Evolutionary conservation across 352 stramenopile genomes (phyloP).

Genomic region (Bremia lactucae): DNA sequence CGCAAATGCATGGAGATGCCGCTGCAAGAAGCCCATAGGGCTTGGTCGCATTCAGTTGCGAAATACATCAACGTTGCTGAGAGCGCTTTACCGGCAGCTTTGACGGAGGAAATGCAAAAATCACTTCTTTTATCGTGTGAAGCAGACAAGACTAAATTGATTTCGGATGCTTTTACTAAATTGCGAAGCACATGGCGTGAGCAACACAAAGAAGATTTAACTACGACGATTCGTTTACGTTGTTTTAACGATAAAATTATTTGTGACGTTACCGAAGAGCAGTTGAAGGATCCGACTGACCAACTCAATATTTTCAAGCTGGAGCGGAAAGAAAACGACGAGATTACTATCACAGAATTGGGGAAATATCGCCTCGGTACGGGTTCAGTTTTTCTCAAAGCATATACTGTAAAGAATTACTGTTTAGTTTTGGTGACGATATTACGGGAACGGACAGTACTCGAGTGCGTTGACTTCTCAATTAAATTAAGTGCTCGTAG

Average conservation of each 20-base stretch:
- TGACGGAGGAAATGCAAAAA: slow-evolving; percentile 5
- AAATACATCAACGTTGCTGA: slow-evolving; percentile 3
- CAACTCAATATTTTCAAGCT: slow-evolving; percentile 20
- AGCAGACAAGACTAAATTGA: slow-evolving; percentile 3
- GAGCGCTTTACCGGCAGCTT: slow-evolving; percentile 1
- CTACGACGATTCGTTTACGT: slow-evolving; percentile 7
- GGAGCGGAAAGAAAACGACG: slow-evolving; percentile 1
- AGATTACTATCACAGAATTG: slow-evolving; percentile 3
- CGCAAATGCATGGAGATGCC: slow-evolving; percentile 8
- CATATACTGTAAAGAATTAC: slow-evolving; percentile 17
- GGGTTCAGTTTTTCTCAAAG: slow-evolving; percentile 8
- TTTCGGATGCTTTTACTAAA: slow-evolving; percentile 7
- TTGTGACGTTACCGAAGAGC: slow-evolving; percentile 9
- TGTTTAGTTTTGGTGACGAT: slow-evolving; percentile 23
- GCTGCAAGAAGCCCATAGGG: slow-evolving; percentile 6
- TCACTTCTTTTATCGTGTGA: slow-evolving; percentile 5
- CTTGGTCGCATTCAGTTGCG: slow-evolving; percentile 19
- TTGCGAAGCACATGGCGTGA: slow-evolving; percentile 5
- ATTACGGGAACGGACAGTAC: slow-evolving; percentile 3
- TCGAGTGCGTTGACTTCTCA: slow-evolving; percentile 18
- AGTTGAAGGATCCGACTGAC: slow-evolving; percentile 21
- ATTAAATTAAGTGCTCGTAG: not conserved
- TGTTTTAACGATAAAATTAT: not conserved
- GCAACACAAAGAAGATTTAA: slow-evolving; percentile 6
- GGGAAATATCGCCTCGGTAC: slow-evolving; percentile 13